phyloP scores from a whole-genome alignment of 345 rosid genomes.

The Salix suchowensis region DNA sequence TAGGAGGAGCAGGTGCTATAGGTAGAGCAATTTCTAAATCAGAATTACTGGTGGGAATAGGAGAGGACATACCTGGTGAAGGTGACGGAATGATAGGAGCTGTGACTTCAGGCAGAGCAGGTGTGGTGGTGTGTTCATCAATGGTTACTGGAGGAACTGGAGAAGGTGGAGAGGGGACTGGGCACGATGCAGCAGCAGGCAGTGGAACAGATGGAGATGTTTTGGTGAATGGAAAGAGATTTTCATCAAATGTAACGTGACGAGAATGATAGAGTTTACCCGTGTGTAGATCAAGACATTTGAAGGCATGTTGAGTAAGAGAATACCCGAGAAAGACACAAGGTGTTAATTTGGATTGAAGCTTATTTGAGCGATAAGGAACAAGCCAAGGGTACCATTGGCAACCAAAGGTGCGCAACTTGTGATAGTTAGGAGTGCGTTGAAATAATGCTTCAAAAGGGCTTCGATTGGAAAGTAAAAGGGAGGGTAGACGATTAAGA shows the following conservation, averaged over 20 bases:
- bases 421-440: accelerated
- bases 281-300: too few relatives aligned
- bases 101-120: too few relatives aligned
- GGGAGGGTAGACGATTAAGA: background rate
- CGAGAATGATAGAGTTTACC: background rate
- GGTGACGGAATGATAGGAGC: too few relatives aligned
- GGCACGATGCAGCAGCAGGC: accelerated
- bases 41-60: too few relatives aligned
- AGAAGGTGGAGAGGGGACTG: accelerated
- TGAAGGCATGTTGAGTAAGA: background rate
- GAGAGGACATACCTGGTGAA: too few relatives aligned
- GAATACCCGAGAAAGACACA: background rate
- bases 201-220: background rate
- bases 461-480: background rate
- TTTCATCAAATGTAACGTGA: background rate
- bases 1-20: too few relatives aligned
- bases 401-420: background rate
- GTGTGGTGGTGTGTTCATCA: too few relatives aligned
- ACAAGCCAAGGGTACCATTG: background rate
- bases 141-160: background rate
- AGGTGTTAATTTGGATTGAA: background rate
- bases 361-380: background rate
- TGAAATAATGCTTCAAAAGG: background rate
- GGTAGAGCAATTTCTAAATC: too few relatives aligned
- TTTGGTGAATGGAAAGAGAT: background rate